Evolutionary conservation across 768 basidiomycete genomes (phyloP), one percentile per base, ranked within the genome.

Genomic region (Boletus rex-veris): DNA sequence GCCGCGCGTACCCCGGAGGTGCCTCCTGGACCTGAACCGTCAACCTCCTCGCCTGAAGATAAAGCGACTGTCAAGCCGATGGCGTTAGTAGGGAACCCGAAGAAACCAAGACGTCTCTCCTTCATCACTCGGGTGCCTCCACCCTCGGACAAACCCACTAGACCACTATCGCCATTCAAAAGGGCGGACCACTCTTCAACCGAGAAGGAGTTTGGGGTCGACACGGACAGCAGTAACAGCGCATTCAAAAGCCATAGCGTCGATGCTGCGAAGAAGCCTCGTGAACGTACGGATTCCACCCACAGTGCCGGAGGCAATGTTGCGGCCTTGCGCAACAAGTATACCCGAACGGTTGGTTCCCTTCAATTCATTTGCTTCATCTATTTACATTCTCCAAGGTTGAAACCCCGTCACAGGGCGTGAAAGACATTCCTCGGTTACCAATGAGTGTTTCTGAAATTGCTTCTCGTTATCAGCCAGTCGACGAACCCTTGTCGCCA

Each of bases 311-410:
- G 79, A 12, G 83, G 80, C 59, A 71, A 85, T 24, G 88, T 91
- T 42, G 84, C 88, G 40, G 80, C 81, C 2, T 82, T 92, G 76
- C 78, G 84, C 41, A 80, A 78, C 63, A 80, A 80, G 46, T 90
- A 86, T 58, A 76, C 80, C 19, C 76, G 71, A 39, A 74, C 68
- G 51, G 88, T 88, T 60, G 41, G 84, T 73, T 11, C 4, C 55
- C 15, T 50, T 58, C 24, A 38, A 18, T 41, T 7, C 16, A 26
- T 55, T 38, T 19, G 18, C 10, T 19, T 12, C 36, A 14, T 48
- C 16, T 49, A 21, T 54, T 51, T 40, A 60, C 45, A 18, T 37
- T 50, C 48, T 26, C 36, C 55, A 84, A 64, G 85, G 69, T 81
- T 45, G 79, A 75, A 11, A 73, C 77, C 3, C 63, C 73, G 1